phyloP scores from a whole-genome alignment of 2,329 filamentous ascomycete genomes.

The Aspergillus sp. region DNA sequence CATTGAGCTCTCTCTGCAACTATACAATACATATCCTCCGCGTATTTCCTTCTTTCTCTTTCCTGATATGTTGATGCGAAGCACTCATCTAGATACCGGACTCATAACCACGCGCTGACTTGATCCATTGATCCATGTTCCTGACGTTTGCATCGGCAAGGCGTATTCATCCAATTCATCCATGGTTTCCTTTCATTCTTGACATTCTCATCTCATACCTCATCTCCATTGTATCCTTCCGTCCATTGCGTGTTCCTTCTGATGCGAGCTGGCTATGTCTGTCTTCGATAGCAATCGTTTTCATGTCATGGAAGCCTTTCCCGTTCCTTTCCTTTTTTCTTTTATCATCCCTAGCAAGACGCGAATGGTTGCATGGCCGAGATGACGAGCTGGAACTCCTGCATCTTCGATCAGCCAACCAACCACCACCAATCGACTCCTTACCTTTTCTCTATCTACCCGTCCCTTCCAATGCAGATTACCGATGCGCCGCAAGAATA shows the following conservation, averaged over 20 bases:
- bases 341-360: neutral
- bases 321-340: constrained; percentile 1
- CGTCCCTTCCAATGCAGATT: neutral
- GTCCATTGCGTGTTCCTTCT: neutral
- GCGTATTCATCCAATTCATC: constrained; percentile 19
- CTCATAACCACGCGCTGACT: constrained; percentile 9
- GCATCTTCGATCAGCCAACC: constrained; percentile 8
- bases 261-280: constrained; percentile 1
- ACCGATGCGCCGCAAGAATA: too few species aligned
- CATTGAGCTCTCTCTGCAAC: neutral
- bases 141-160: constrained; percentile 23
- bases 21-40: neutral
- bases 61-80: neutral
- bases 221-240: neutral
- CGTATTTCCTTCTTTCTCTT: neutral
- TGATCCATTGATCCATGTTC: constrained; percentile 14
- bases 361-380: neutral
- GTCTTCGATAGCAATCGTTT: constrained; percentile 4
- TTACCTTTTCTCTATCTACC: neutral
- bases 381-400: constrained; percentile 21
- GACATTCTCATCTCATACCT: constrained; percentile 7
- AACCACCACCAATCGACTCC: neutral
- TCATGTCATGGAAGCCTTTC: neutral
- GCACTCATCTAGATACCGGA: constrained; percentile 5
- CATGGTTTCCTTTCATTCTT: constrained; percentile 5